Evolutionary conservation across 192 early-diverging fungal species (phyloP).

Genomic region (Neocallimastix lanati): DNA sequence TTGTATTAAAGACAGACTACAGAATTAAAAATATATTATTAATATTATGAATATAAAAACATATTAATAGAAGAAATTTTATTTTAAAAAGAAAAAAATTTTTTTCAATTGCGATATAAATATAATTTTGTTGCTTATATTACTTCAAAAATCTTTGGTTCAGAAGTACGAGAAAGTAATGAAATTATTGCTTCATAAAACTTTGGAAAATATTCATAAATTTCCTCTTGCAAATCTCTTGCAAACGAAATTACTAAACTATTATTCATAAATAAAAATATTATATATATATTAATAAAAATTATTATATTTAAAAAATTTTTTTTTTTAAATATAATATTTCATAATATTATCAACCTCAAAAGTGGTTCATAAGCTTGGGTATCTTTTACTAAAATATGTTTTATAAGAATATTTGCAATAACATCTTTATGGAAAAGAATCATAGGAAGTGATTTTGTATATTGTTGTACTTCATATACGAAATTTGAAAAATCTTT

Average conservation of each 20-base stretch:
- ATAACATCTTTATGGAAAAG: conserved; percentile 78
- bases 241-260: conserved; percentile 65
- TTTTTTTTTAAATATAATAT: no score
- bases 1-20: conserved; percentile 61
- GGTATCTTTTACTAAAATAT: conserved; percentile 38
- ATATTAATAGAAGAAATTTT: no score
- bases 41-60: no score
- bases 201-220: conserved; percentile 53
- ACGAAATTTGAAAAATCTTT: conserved; percentile 55
- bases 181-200: conserved; percentile 42
- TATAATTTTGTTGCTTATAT: no score
- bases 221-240: conserved; percentile 81
- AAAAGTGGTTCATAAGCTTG: conserved; percentile 64
- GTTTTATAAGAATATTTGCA: conserved; percentile 37
- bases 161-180: conserved; percentile 17
- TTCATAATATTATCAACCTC: conserved; percentile 49
- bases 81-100: no score
- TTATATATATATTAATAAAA: no score
- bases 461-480: conserved; percentile 37
- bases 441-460: conserved; percentile 65
- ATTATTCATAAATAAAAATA: neutral
- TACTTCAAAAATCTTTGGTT: conserved; percentile 66
- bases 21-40: no score
- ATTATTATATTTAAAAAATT: no score
- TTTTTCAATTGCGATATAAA: no score